Conservation (phyloP, 176 grass and related monocot species). For the Carex kokanica region DNA sequence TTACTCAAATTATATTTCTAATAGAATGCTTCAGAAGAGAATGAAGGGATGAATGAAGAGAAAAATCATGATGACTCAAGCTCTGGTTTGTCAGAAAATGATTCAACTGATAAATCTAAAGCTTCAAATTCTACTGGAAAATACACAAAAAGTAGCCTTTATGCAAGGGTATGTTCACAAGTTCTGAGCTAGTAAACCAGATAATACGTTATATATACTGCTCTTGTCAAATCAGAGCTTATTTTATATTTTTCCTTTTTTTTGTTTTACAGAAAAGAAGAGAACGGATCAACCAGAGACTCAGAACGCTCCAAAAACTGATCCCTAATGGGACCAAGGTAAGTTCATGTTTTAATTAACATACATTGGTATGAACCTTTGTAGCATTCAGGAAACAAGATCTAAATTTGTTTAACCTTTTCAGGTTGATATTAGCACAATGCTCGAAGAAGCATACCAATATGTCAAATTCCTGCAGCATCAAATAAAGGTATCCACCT, state of each 20-base stretch:
- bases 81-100: slow-evolving; percentile 8
- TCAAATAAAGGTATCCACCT: slow-evolving; percentile 49
- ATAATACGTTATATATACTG: background rate
- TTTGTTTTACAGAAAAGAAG: slow-evolving; percentile 46
- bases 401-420: background rate
- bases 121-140: slow-evolving; percentile 20
- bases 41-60: background rate
- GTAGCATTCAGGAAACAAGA: background rate
- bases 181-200: background rate
- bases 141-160: slow-evolving; percentile 32
- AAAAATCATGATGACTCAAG: background rate
- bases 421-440: slow-evolving; percentile 65
- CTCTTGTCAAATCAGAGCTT: background rate
- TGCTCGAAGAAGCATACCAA: slow-evolving; percentile 56
- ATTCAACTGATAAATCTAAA: slow-evolving; percentile 21
- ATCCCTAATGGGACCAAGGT: slow-evolving; percentile 63
- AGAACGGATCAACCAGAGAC: slow-evolving; percentile 49
- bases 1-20: slow-evolving; percentile 17
- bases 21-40: slow-evolving; percentile 7
- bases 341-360: background rate
- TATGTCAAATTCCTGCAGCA: slow-evolving; percentile 66
- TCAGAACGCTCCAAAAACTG: slow-evolving; percentile 46
- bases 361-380: background rate
- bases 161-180: slow-evolving; percentile 37
- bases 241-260: background rate